phyloP scores from a whole-genome alignment of 345 rosid genomes.

The Turnera subulata region DNA sequence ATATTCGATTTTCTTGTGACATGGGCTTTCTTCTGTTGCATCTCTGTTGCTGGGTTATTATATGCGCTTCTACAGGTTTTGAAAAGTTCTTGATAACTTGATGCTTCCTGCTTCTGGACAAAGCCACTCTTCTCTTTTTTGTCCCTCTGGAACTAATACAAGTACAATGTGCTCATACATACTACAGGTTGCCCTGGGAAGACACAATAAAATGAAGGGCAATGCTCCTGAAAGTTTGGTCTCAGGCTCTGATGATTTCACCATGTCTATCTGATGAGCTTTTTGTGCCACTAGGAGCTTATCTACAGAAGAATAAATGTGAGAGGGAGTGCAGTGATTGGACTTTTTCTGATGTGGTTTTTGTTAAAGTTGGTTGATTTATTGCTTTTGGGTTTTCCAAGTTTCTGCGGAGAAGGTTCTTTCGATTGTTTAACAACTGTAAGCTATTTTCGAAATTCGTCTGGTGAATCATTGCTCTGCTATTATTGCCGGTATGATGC shows the following conservation, averaged over 20 bases:
- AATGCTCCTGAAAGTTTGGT: slow-evolving; percentile 83
- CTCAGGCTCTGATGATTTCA: slow-evolving; percentile 93
- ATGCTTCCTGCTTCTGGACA: background rate
- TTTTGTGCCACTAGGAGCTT: slow-evolving; percentile 58
- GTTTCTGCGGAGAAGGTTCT: slow-evolving; percentile 94
- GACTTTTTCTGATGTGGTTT: background rate
- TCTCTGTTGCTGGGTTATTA: background rate
- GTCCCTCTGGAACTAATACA: background rate
- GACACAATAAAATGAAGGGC: slow-evolving; percentile 80
- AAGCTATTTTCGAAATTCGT: slow-evolving; percentile 88
- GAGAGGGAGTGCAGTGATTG: background rate
- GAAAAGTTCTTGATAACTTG: background rate
- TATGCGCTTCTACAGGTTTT: background rate
- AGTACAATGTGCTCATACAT: slow-evolving; percentile 8
- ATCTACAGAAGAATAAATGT: slow-evolving; percentile 85
- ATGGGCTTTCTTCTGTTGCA: background rate
- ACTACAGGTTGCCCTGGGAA: slow-evolving; percentile 67
- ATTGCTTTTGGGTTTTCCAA: too few relatives aligned
- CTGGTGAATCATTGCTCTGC: slow-evolving; percentile 86
- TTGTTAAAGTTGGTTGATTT: slow-evolving; percentile 2
- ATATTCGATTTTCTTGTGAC: too few relatives aligned
- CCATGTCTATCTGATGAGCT: slow-evolving; percentile 96
- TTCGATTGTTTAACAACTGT: slow-evolving; percentile 86
- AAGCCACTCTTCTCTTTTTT: background rate
- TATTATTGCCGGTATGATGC: slow-evolving; percentile 71